Evolutionary conservation across 768 basidiomycete species (phyloP).

Genomic region (Auricularia heimuer): DNA sequence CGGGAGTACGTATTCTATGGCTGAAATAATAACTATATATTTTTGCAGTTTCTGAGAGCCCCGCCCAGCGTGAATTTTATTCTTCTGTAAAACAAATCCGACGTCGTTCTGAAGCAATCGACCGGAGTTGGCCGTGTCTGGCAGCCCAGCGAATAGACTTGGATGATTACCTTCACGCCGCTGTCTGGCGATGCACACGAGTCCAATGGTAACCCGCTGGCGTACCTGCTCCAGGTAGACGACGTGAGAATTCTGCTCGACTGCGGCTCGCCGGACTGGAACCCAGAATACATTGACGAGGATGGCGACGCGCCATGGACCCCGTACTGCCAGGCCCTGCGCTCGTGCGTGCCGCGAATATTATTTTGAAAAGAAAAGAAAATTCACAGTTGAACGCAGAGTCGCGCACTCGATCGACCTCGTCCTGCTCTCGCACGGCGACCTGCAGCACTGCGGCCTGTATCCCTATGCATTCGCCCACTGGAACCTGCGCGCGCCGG

Average conservation of each 20-base stretch:
- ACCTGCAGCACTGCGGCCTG: slow-evolving; percentile 80
- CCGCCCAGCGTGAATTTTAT: too few relatives aligned
- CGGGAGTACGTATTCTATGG: too few relatives aligned
- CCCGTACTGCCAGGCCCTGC: slow-evolving; percentile 54
- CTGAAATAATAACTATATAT: too few relatives aligned
- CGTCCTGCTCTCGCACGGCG: slow-evolving; percentile 90
- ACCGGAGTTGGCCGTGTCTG: too few relatives aligned
- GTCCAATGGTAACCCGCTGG: slow-evolving; percentile 50
- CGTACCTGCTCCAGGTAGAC: slow-evolving; percentile 88
- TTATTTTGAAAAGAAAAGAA: background rate
- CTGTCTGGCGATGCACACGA: slow-evolving; percentile 76
- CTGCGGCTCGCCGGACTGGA: slow-evolving; percentile 87
- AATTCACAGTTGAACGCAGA: slow-evolving; percentile 30
- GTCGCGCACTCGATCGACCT: slow-evolving; percentile 75
- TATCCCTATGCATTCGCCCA: slow-evolving; percentile 84
- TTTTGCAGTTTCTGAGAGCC: too few relatives aligned
- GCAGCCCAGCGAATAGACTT: background rate
- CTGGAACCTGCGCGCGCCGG: slow-evolving; percentile 82
- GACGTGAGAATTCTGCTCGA: slow-evolving; percentile 89
- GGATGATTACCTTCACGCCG: slow-evolving; percentile 92
- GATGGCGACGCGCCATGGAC: slow-evolving; percentile 39
- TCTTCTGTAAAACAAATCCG: too few relatives aligned
- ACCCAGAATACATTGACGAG: slow-evolving; percentile 37
- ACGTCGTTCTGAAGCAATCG: too few relatives aligned
- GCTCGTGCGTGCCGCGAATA: slow-evolving; percentile 42